Conservation (phyloP, 768 basidiomycete genomes). For the Termitomyces sp. region DNA sequence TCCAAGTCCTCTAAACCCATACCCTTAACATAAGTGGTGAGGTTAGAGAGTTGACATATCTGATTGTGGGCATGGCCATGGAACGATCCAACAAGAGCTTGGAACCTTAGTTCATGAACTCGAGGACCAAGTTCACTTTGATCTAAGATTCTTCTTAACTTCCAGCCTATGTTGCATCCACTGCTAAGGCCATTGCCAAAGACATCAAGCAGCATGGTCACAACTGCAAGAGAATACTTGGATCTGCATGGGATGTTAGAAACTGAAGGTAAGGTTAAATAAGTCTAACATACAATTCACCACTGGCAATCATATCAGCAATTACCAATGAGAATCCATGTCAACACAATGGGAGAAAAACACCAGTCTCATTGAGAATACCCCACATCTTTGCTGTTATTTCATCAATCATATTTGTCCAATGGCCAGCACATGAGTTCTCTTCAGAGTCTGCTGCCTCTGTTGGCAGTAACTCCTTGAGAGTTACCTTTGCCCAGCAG, state of each 20-base stretch:
- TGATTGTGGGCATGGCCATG: no score
- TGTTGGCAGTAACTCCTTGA: not conserved
- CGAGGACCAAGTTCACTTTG: conserved; percentile 12
- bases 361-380: conserved; percentile 25
- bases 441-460: not conserved
- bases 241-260: conserved; percentile 3
- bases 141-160: conserved; percentile 18
- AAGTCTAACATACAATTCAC: conserved; percentile 20
- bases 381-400: conserved; percentile 20
- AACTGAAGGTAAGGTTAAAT: not conserved
- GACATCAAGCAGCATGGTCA: conserved; percentile 12
- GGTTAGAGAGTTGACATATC: conserved; percentile 20
- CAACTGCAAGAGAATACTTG: conserved; percentile 19
- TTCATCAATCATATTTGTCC: conserved; percentile 21
- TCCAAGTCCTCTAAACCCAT: conserved; percentile 27
- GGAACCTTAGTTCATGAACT: conserved; percentile 6
- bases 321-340: conserved; percentile 24
- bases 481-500: not conserved
- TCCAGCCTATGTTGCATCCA: conserved; percentile 21
- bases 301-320: conserved; percentile 22
- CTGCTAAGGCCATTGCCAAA: conserved; percentile 10
- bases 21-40: conserved; percentile 22
- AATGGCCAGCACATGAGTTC: conserved; percentile 17
- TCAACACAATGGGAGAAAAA: conserved; percentile 23
- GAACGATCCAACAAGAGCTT: no score